Base-by-base conservation (phyloP, 2,329 filamentous ascomycete genomes). In the Emergomyces orientalis region DNA sequence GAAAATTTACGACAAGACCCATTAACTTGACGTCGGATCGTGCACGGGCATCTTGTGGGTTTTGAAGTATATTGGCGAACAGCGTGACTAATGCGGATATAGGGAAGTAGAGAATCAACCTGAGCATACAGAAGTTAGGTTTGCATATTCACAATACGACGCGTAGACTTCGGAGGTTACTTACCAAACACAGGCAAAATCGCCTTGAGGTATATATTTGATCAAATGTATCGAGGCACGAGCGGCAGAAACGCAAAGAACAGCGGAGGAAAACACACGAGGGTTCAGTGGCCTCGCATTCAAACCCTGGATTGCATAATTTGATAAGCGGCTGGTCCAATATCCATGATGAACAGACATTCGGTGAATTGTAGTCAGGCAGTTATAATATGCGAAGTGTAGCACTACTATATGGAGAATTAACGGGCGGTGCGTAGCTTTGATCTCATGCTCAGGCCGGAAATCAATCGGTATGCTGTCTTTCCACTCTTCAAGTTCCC, bases 331-430 rank as follows among this genome's bases (percentile, higher is more conserved):
- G 71, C 90, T 97, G 0, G 93, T 97, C 94, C 94, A 99, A 77
- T 96, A 97, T 17, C 94, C 94, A 72, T 97, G 92, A 70, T 97
- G 94, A 37, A 97, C 89, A 51, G 91, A 96, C 94, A 97, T 99
- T 60, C 94, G 90, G 74, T 99, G 94, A 67, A 99, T 97, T 0
- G 94, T 99, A 0, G 93, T 97, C 60, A 99, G 78, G 70, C 92
- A 97, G 74, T 99, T 99, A 79, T 97, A 97, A 76, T 99, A 99
- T 1, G 91, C 88, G 71, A 99, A 95, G 74, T 99, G 94, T 63
- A 99, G 79, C 73, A 96, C 90, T 65, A 96, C 92, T 60, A 99
- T 86, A 67, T 97, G 93, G 25, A 99, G 80, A 25, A 97, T 92
- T n/a, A 97, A 81, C 0, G 93, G 92, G 0, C 91, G 95, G 74